Percentiles rank a stretch among this genome's conserved stretches.
Evolutionary conservation across 768 basidiomycete species (phyloP).

Genomic region (Tubosaeta brunneosetosa): DNA sequence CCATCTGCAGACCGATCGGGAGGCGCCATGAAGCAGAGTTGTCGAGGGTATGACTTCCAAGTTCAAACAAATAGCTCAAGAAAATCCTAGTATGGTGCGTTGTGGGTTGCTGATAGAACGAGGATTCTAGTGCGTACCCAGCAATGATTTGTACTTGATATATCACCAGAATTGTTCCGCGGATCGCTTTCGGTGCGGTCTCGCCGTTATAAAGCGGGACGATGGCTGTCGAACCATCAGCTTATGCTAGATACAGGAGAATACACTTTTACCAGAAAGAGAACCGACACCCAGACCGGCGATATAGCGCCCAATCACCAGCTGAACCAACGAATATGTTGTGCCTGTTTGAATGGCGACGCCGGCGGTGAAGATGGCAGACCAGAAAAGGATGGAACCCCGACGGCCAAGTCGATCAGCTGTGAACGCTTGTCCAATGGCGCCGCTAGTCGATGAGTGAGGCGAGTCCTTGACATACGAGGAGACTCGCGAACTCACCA

Average conservation of each 20-base stretch:
- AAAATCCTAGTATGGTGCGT: slow-evolving; percentile 46
- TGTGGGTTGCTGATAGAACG: background rate
- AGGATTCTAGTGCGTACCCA: slow-evolving; percentile 40
- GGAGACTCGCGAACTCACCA: slow-evolving; percentile 33
- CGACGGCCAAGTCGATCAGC: slow-evolving; percentile 68
- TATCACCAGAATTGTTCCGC: slow-evolving; percentile 67
- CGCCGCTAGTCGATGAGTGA: slow-evolving; percentile 41
- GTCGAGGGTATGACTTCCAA: slow-evolving; percentile 53
- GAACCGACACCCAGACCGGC: slow-evolving; percentile 78
- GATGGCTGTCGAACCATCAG: slow-evolving; percentile 35
- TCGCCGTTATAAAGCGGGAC: slow-evolving; percentile 75
- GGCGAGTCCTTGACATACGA: background rate
- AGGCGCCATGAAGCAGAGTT: slow-evolving; percentile 68
- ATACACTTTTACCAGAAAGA: slow-evolving; percentile 48
- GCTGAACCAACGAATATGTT: slow-evolving; percentile 52
- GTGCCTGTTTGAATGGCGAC: slow-evolving; percentile 69
- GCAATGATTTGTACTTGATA: slow-evolving; percentile 77
- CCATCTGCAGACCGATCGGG: slow-evolving; percentile 69
- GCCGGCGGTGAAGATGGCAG: slow-evolving; percentile 65
- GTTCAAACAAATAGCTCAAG: slow-evolving; percentile 66
- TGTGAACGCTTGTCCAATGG: slow-evolving; percentile 68
- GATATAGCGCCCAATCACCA: slow-evolving; percentile 69
- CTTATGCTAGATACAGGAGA: background rate
- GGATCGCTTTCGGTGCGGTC: slow-evolving; percentile 68
- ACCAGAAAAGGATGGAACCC: slow-evolving; percentile 74